These are phyloP conservation scores for Baorangia bicolor DNA, from an alignment of 768 basidiomycete genomes.

Conservation along the genomic window DNA sequence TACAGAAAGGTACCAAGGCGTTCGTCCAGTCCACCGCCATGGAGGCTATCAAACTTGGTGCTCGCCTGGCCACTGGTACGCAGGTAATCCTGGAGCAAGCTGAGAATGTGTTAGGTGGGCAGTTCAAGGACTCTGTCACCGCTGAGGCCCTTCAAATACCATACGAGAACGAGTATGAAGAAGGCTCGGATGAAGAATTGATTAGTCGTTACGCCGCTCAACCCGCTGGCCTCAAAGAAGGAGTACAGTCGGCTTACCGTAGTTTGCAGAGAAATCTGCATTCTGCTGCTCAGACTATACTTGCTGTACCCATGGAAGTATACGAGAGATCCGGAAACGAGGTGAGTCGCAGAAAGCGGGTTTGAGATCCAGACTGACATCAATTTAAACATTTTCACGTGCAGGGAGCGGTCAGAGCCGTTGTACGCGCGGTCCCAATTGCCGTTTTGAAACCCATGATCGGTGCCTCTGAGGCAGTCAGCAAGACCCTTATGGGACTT, in stretches of 20 bases:
- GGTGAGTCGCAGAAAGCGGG: conserved; percentile 42
- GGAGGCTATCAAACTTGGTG: conserved; percentile 94
- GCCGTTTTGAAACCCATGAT: conserved; percentile 98
- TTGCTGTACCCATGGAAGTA: conserved; percentile 99
- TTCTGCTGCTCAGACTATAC: conserved; percentile 95
- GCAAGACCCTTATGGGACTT: conserved; percentile 91
- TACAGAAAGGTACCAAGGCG: conserved; percentile 91
- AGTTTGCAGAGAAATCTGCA: conserved; percentile 84
- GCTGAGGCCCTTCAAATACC: conserved; percentile 62
- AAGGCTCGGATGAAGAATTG: conserved; percentile 47
- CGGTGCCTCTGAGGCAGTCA: conserved; percentile 93
- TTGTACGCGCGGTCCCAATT: conserved; percentile 95
- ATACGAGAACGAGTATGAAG: conserved; percentile 29
- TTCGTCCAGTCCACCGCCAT: conserved; percentile 94
- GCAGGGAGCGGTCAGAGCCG: conserved; percentile 89
- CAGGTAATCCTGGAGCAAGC: conserved; percentile 97
- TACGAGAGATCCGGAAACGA: conserved; percentile 93
- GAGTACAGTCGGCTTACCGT: conserved; percentile 87
- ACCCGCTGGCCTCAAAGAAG: conserved; percentile 79
- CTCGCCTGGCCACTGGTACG: conserved; percentile 91
- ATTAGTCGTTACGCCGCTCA: conserved; percentile 94
- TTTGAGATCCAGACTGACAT: not conserved
- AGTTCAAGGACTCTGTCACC: conserved; percentile 63
- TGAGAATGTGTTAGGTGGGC: conserved; percentile 84
- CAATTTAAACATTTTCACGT: not conserved